These are phyloP conservation scores for Diaporthe sp. DNA, from an alignment of 2,329 filamentous ascomycete species.

Conservation along the genomic window DNA sequence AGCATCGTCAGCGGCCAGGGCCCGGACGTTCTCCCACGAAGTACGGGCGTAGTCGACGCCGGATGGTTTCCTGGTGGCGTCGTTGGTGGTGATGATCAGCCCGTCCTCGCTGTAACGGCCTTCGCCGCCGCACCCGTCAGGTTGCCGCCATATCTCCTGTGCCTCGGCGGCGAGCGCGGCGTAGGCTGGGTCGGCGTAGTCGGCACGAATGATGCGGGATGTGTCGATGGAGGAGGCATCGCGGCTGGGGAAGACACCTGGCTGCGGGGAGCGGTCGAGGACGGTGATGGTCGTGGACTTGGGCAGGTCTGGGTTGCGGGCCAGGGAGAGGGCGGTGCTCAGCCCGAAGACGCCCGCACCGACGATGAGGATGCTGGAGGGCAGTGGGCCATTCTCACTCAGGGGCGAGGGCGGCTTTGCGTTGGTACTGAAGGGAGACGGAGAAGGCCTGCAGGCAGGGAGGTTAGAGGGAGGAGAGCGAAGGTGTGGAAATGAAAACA, in stretches of 20 bases:
- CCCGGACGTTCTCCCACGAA: constrained; percentile 73
- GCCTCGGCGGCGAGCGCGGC: constrained; percentile 79
- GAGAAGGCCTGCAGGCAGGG: constrained; percentile 27
- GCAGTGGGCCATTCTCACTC: constrained; percentile 44
- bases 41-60: constrained; percentile 71
- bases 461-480: background rate
- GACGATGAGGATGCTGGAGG: constrained; percentile 74
- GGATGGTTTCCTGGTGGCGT: constrained; percentile 53
- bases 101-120: constrained; percentile 81
- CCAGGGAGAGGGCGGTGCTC: constrained; percentile 75
- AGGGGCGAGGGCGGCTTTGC: constrained; percentile 34
- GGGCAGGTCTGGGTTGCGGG: constrained; percentile 70
- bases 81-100: constrained; percentile 73
- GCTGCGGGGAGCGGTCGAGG: constrained; percentile 64
- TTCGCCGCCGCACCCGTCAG: constrained; percentile 68
- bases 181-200: constrained; percentile 88
- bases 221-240: constrained; percentile 74
- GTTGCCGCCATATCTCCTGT: constrained; percentile 77
- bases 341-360: constrained; percentile 78
- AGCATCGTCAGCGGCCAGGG: constrained; percentile 58
- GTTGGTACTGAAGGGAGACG: constrained; percentile 36
- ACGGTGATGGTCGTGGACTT: constrained; percentile 67
- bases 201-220: constrained; percentile 76
- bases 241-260: constrained; percentile 68
- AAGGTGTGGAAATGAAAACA: background rate